phyloP scores from a whole-genome alignment of 2,329 filamentous ascomycete species.

The Xylaria sp. region DNA sequence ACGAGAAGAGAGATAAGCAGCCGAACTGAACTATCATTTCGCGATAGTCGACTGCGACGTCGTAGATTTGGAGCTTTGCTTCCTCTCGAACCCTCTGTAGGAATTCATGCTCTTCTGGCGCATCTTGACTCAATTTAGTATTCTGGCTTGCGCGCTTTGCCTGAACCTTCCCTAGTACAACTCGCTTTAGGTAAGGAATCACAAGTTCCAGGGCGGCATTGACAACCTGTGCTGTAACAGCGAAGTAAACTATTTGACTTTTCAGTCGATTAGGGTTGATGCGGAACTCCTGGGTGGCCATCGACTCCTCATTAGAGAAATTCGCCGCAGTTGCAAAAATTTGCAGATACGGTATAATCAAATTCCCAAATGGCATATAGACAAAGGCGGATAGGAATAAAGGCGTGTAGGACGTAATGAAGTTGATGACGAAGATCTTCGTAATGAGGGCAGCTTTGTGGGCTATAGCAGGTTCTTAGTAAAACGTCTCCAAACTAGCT shows the following conservation, averaged over 20 bases:
- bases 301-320: slow-evolving; percentile 79
- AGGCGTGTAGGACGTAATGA: slow-evolving; percentile 93
- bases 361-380: slow-evolving; percentile 88
- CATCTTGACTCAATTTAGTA: slow-evolving; percentile 67
- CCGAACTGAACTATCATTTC: slow-evolving; percentile 91
- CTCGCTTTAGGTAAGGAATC: slow-evolving; percentile 85
- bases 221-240: slow-evolving; percentile 91
- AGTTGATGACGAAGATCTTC: slow-evolving; percentile 96
- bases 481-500: slow-evolving; percentile 28
- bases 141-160: slow-evolving; percentile 66
- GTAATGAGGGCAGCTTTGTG: slow-evolving; percentile 86
- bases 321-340: slow-evolving; percentile 80
- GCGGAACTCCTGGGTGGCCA: slow-evolving; percentile 73
- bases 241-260: slow-evolving; percentile 95
- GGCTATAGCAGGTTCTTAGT: slow-evolving; percentile 54
- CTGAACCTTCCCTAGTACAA: slow-evolving; percentile 79
- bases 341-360: slow-evolving; percentile 86
- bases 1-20: slow-evolving; percentile 90
- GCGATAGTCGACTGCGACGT: slow-evolving; percentile 88
- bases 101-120: slow-evolving; percentile 81
- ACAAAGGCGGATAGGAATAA: slow-evolving; percentile 94
- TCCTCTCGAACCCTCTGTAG: slow-evolving; percentile 84
- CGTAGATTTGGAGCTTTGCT: slow-evolving; percentile 83
- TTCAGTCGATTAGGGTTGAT: slow-evolving; percentile 86
- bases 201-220: slow-evolving; percentile 86